Conservation (phyloP, 2,329 filamentous ascomycete species). For the Tolypocladium sp. region DNA sequence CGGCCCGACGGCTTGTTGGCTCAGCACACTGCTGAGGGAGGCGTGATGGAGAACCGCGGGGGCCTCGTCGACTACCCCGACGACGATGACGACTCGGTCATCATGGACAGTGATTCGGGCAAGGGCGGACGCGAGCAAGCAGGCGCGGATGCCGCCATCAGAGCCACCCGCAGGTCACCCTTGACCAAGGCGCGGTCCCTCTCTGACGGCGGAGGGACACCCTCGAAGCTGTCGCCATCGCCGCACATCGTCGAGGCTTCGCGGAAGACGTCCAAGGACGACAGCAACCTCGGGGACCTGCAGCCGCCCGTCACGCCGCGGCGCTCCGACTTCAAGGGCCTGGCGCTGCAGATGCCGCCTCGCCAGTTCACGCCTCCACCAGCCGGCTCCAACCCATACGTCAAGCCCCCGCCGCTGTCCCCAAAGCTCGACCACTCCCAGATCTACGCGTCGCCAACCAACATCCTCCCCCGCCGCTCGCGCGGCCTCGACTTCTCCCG, state of each 20-base stretch:
- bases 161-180: constrained; percentile 24
- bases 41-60: not conserved
- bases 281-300: constrained; percentile 43
- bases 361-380: constrained; percentile 27
- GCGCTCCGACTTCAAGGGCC: constrained; percentile 54
- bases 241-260: constrained; percentile 46
- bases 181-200: constrained; percentile 50
- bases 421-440: constrained; percentile 79
- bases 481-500: constrained; percentile 88
- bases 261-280: constrained; percentile 55
- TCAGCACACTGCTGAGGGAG: not conserved
- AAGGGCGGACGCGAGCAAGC: constrained; percentile 9
- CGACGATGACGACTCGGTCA: constrained; percentile 21
- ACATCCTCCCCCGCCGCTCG: constrained; percentile 79
- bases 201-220: constrained; percentile 53
- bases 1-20: not conserved
- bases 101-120: constrained; percentile 17
- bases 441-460: constrained; percentile 79
- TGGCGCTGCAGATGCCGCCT: constrained; percentile 32
- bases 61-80: constrained; percentile 3
- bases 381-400: constrained; percentile 22
- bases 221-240: constrained; percentile 47
- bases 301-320: constrained; percentile 60
- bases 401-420: constrained; percentile 62
- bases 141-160: constrained; percentile 4